These are phyloP conservation scores for Xylaria grammica DNA, from an alignment of 495 filamentous ascomycete species.

Conservation along the genomic window DNA sequence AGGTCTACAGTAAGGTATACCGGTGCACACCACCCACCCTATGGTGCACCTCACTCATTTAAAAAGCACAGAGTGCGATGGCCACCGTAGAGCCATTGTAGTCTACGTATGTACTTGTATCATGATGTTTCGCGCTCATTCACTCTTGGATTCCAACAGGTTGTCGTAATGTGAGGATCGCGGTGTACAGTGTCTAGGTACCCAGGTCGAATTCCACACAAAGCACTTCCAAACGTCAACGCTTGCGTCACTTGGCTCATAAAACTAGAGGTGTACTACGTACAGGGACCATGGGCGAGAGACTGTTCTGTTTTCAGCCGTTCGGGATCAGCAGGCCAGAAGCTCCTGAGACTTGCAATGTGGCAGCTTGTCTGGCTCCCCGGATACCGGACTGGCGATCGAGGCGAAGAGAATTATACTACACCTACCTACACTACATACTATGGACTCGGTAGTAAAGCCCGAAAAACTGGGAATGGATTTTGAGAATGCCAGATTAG, in stretches of 20 bases:
- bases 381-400: neutral
- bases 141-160: neutral
- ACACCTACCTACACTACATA: too few relatives aligned
- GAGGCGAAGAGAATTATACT: neutral
- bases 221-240: too few relatives aligned
- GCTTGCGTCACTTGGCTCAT: neutral
- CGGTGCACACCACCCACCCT: too few relatives aligned
- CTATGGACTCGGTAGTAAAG: too few relatives aligned
- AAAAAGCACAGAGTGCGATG: too few relatives aligned
- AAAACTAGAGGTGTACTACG: neutral
- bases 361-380: conserved; percentile 15
- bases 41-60: neutral
- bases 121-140: neutral
- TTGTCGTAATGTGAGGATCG: neutral
- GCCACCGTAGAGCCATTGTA: too few relatives aligned
- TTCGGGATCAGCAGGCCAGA: conserved; percentile 10
- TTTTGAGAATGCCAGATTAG: conserved; percentile 12
- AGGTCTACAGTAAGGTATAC: too few relatives aligned
- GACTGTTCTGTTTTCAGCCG: neutral
- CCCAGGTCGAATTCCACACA: too few relatives aligned
- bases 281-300: neutral
- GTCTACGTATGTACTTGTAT: too few relatives aligned
- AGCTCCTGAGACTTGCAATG: conserved; percentile 15
- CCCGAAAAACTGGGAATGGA: conserved; percentile 6
- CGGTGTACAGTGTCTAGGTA: too few relatives aligned